Evolutionary conservation across 108 stramenopile genomes (phyloP), one percentile per base, ranked within the genome.

Genomic region (Stephanodiscus triporus): DNA sequence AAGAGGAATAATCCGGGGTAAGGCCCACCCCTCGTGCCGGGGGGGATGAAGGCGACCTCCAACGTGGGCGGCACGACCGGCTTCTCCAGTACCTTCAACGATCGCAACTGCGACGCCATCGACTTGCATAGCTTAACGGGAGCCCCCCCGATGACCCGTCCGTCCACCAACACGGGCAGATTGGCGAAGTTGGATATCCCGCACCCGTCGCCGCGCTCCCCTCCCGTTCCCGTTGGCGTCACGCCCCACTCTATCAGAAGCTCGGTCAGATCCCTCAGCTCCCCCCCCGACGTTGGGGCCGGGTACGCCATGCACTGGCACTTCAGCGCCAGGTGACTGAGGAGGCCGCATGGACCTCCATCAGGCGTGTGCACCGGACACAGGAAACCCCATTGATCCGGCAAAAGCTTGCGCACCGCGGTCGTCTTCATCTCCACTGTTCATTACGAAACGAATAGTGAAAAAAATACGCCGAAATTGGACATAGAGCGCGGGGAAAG

Each of bases 361-460:
- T 99, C 99, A 1, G 99, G 99, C 20, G 99, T 99, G 82, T 99
- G 99, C 26, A 99, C 99, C 16, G 99, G 99, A 83, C 99, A 99
- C 32, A 99, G 76, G 70, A 97, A 99, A 10, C 98, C 98, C 97
- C 98, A 99, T 68, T 96, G 94, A 70, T 99, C 99, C 4, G 98
- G 98, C 38, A 99, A 86, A 37, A 99, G 87, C 70, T 99, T 98
- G 22, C 99, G 85, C 43, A 99, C 99, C 9, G 97, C 91, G 0
- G 99, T 99, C 27, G 98, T 99, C 73, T 99, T 99, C 99, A 99
- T 99, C 73, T 96, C 95, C 83, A 97, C 97, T 23, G 65, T 65
- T 20, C 20, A 7, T 53, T 53, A 53, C 51, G 23, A 53, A 53
- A 53, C 23, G 51, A 53, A 53, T 24, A 53, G 4, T 6, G 3